A percentile compares a stretch with the other conserved stretches of the same genome.
These are phyloP conservation scores for Suillus ampliporus DNA, from an alignment of 768 basidiomycete genomes.

Conservation along the genomic window DNA sequence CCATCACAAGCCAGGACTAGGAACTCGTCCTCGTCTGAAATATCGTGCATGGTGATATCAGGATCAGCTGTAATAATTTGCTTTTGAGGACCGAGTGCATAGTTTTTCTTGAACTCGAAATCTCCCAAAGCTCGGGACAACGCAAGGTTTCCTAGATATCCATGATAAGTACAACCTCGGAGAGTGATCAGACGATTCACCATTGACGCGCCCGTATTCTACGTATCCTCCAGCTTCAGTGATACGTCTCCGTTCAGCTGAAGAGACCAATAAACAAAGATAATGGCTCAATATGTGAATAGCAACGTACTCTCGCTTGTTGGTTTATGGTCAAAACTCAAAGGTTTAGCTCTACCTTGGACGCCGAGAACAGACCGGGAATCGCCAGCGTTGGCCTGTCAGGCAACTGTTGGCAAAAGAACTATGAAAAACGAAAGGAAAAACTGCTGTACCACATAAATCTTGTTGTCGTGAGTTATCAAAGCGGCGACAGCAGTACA, in stretches of 20 bases:
- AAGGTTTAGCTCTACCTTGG: slow-evolving; percentile 83
- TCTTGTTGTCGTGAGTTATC: slow-evolving; percentile 75
- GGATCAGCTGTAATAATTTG: slow-evolving; percentile 97
- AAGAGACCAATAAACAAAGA: slow-evolving; percentile 12
- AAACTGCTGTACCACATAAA: slow-evolving; percentile 70
- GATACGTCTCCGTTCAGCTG: slow-evolving; percentile 88
- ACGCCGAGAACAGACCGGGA: slow-evolving; percentile 88
- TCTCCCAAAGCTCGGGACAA: slow-evolving; percentile 95
- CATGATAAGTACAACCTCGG: slow-evolving; percentile 1
- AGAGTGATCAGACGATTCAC: slow-evolving; percentile 45
- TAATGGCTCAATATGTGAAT: slow-evolving; percentile 4
- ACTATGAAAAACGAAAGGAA: slow-evolving; percentile 7
- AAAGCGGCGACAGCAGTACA: slow-evolving; percentile 94
- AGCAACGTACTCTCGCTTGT: slow-evolving; percentile 71
- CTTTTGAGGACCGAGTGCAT: slow-evolving; percentile 75
- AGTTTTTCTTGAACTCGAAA: slow-evolving; percentile 98
- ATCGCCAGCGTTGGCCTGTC: slow-evolving; percentile 96
- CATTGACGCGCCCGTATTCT: slow-evolving; percentile 96
- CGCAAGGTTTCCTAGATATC: slow-evolving; percentile 83
- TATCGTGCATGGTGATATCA: slow-evolving; percentile 82
- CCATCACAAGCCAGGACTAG: slow-evolving; percentile 97
- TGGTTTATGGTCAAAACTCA: slow-evolving; percentile 97
- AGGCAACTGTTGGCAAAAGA: slow-evolving; percentile 9
- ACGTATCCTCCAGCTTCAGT: slow-evolving; percentile 92
- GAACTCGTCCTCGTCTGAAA: slow-evolving; percentile 93